phyloP scores from a whole-genome alignment of 2,329 filamentous ascomycete species.

The Taxawa tesnikishii region DNA sequence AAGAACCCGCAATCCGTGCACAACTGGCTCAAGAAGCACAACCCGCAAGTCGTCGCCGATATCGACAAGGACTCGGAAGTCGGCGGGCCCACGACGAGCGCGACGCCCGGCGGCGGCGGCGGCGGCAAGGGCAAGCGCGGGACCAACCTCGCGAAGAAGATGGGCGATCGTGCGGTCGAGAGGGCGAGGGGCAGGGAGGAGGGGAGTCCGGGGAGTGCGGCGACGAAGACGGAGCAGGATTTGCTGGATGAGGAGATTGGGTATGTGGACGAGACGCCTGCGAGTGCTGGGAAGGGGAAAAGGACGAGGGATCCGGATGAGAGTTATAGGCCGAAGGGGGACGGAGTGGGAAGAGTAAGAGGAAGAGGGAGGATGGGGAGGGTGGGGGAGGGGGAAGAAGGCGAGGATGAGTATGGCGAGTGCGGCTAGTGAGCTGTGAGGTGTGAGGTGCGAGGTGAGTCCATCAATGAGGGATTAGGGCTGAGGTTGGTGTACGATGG shows the following conservation, averaged over 20 bases:
- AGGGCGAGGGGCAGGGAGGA: conserved; percentile 16
- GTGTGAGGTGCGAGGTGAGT: conserved; percentile 4
- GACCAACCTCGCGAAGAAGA: conserved; percentile 21
- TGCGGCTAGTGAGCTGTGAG: background rate
- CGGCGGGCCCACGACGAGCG: conserved; percentile 75
- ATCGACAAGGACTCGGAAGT: conserved; percentile 15
- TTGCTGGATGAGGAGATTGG: conserved; percentile 25
- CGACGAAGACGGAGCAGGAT: conserved; percentile 24
- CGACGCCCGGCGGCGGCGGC: too few relatives aligned
- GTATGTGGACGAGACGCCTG: conserved; percentile 16
- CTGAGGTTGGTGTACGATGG: too few relatives aligned
- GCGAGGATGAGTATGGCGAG: conserved; percentile 10
- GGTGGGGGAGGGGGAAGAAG: conserved; percentile 10
- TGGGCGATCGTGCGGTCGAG: conserved; percentile 21
- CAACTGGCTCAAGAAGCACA: conserved; percentile 60
- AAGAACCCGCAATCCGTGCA: conserved; percentile 85
- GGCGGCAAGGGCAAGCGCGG: conserved; percentile 29
- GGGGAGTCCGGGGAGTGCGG: conserved; percentile 18
- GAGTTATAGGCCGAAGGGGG: conserved; percentile 37
- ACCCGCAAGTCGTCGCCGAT: conserved; percentile 5
- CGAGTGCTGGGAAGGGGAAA: conserved; percentile 20
- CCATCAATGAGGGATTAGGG: too few relatives aligned
- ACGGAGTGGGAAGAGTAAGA: conserved; percentile 31
- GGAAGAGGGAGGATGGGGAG: conserved; percentile 16
- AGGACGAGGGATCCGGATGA: conserved; percentile 26